These are phyloP conservation scores for Globisporangium paroecandrum DNA, from an alignment of 352 stramenopile species.

Conservation along the genomic window DNA sequence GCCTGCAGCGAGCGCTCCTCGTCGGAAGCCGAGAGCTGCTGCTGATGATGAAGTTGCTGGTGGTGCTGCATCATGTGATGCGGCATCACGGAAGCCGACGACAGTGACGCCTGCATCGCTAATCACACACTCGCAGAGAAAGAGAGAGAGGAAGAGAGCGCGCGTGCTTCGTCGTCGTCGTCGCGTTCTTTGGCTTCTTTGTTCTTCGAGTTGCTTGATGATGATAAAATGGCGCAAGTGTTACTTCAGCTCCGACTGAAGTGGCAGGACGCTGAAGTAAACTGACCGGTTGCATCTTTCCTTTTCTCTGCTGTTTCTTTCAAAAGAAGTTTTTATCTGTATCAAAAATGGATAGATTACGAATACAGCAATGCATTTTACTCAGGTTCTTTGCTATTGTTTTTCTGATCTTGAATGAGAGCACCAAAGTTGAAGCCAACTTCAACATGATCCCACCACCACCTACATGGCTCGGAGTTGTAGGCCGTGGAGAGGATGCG, in stretches of 20 bases:
- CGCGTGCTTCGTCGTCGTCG: background rate
- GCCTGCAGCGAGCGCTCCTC: constrained; percentile 52
- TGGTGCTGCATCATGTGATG: constrained; percentile 8
- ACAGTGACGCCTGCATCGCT: constrained; percentile 5
- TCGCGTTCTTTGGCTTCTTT: background rate
- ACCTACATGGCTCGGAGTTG: constrained; percentile 19
- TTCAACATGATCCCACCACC: no score
- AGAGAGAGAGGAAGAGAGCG: background rate
- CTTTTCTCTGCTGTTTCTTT: no score
- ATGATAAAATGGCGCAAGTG: background rate
- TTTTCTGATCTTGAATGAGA: no score
- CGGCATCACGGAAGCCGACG: constrained; percentile 4
- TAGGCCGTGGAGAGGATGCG: constrained; percentile 55
- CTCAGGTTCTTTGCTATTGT: no score
- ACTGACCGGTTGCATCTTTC: no score
- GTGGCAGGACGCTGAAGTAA: background rate
- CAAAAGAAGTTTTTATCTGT: no score
- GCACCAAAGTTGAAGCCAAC: no score
- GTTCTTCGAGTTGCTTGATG: background rate
- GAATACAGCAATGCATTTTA: no score
- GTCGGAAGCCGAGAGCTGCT: constrained; percentile 23
- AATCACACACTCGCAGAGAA: background rate
- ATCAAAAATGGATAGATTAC: no score
- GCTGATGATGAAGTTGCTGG: constrained; percentile 8
- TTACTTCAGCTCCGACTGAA: background rate